Evolutionary conservation across 768 basidiomycete genomes (phyloP), one percentile per base, ranked within the genome.

Genomic region (Boletus patriciae): DNA sequence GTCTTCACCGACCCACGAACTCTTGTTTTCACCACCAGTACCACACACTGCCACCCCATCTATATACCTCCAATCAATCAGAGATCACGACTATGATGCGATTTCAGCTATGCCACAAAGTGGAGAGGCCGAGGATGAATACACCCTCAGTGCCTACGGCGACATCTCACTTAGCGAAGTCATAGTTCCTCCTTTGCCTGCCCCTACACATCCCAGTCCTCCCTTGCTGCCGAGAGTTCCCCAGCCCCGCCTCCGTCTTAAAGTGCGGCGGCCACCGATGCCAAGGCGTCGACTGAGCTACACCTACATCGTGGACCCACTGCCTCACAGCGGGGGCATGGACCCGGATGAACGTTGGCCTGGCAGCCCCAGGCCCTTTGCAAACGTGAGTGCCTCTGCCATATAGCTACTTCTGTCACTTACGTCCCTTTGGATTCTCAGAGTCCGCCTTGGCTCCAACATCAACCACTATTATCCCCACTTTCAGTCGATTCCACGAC

Each of bases 71-170:
- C 40, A 42, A 19, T 40, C 59, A 7, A 3, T 13, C 33, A 18
- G 29, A 11, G n/a, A 52, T 36, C 13, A n/a, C n/a, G 41, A 54
- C 31, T n/a, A 23, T 3, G 50, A 60, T 23, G 16, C 45, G 11
- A 8, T 9, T 11, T 40, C 25, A 13, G 7, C 18, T 23, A 10
- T 38, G 21, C 27, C 42, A 42, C 48, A 45, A 6, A 33, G 25
- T 19, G 43, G 6, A 50, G 60, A 62, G 23, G 27, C 21, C 1
- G 72, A 78, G 10, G 73, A 77, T 18, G 73, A 76, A 54, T 62
- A 80, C 59, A 76, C 73, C 0, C 60, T 83, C 42, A 72, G 66
- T 27, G 77, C 71, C 13, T 81, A 71, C 40, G 80, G 82, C 9
- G 78, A 82, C 25, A 75, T 80, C 25, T 78, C 78, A 1, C 67